These are phyloP conservation scores for Daucus carota DNA, from an alignment of 129 eudicot genomes.

Conservation along the genomic window DNA sequence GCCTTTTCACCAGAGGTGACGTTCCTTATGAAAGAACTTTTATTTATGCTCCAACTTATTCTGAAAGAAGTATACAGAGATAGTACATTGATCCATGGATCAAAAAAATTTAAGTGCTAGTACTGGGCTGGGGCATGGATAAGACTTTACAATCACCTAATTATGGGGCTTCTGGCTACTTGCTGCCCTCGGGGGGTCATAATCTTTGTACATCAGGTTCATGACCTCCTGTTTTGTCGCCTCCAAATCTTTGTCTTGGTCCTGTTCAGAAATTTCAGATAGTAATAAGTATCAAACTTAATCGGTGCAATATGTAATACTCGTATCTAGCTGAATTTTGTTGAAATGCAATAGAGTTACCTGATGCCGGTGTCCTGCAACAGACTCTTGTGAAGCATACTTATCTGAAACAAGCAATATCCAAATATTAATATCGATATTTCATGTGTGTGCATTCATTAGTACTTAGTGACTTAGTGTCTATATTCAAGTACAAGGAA, in stretches of 20 bases:
- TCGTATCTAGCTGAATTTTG: not conserved
- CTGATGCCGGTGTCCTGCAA: constrained; percentile 27
- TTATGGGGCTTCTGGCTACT: too few relatives aligned
- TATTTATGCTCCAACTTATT: too few relatives aligned
- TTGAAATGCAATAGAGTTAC: not conserved
- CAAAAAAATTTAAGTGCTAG: too few relatives aligned
- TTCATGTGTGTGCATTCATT: too few relatives aligned
- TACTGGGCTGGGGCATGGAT: too few relatives aligned
- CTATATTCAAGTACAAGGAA: too few relatives aligned
- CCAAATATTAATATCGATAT: not conserved
- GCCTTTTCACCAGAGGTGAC: too few relatives aligned
- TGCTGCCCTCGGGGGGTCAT: too few relatives aligned
- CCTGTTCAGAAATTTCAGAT: not conserved
- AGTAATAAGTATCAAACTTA: not conserved
- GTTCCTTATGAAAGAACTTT: too few relatives aligned
- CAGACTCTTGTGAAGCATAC: constrained; percentile 27
- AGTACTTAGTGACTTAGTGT: not conserved
- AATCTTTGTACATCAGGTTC: constrained; percentile 45
- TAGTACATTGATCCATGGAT: too few relatives aligned
- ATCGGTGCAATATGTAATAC: not conserved
- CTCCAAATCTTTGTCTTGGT: constrained; percentile 22
- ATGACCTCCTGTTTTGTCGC: constrained; percentile 43
- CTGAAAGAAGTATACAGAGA: too few relatives aligned
- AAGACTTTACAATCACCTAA: too few relatives aligned
- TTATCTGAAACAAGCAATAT: constrained; percentile 23